Base-by-base conservation (phyloP, 768 basidiomycete species). In the Termitomyces sp. region DNA sequence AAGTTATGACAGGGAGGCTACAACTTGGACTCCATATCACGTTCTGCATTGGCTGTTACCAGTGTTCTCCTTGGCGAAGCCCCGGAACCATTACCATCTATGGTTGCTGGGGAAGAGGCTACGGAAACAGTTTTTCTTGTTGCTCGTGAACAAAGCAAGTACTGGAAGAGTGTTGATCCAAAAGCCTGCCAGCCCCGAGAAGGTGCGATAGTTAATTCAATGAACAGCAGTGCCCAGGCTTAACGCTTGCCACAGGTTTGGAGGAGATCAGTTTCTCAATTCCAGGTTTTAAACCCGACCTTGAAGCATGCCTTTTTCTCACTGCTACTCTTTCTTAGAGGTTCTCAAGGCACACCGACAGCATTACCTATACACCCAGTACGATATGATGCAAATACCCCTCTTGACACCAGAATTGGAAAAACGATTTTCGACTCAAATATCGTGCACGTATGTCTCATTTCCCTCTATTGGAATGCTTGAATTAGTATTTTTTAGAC, bases 111-210 rank as follows among this genome's bases (percentile, higher is more conserved):
- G 4, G 89, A 93, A 57, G 78, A 82, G 4, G 96, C 88, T 2
- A 91, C 93, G 7, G 92, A 96, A 74, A 93, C 95, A 0, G 83
- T 98, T 13, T 94, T 86, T 81, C 83, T 91, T 49, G 94, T 96
- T 12, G 90, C 91, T 9, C 82, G 82, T 63, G 84, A 93, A 54
- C 96, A 98, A 71, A 90, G 88, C 68, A 89, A 87, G 70, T 90
- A 89, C 69, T 99, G 97, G 97, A 93, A 88, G 71, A 86, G 76
- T 66, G 81, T 98, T 40, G 86, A 90, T 65, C 87, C 88, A 0
- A 92, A 89, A 71, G 79, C 85, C 10, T 89, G 88, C 64, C 91
- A 95, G 70, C 91, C 93, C 16, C 80, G 82, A 54, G 88, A 91
- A 75, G 87, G 95, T 91, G 65, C 32, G 26, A 54, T 4, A 32